A percentile compares a stretch with the other conserved stretches of the same genome.
phyloP scores from a whole-genome alignment of 2,329 filamentous ascomycete species.

The Sarocladium strictum region DNA sequence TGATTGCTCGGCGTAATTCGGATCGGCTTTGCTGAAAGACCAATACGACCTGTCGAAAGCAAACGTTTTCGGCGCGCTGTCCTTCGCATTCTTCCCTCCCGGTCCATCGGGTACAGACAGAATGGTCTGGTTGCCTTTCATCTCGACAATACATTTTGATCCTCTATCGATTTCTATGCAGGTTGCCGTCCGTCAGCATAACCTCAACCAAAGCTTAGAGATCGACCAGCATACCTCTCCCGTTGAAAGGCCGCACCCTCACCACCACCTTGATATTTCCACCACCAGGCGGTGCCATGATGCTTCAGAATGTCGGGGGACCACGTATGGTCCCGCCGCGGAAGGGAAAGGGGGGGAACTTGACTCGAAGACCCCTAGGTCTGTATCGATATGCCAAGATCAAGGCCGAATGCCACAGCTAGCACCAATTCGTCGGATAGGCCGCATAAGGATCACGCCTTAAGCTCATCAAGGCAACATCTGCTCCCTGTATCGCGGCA shows the following conservation, averaged over 20 bases:
- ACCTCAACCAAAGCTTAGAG: neutral
- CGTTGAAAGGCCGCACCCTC: conserved; percentile 90
- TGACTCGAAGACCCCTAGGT: neutral
- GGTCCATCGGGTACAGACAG: conserved; percentile 64
- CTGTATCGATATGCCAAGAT: neutral
- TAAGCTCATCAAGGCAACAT: neutral
- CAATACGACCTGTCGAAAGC: conserved; percentile 97
- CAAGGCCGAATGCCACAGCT: neutral
- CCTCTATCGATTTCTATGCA: conserved; percentile 75
- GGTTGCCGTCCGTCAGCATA: neutral
- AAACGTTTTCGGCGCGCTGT: conserved; percentile 73
- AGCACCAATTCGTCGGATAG: neutral
- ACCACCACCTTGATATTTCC: conserved; percentile 99
- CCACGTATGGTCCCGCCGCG: conserved; percentile 25
- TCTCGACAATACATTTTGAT: conserved; percentile 95
- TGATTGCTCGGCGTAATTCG: conserved; percentile 84
- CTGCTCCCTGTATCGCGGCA: neutral
- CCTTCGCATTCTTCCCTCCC: conserved; percentile 60
- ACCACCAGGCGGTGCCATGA: conserved; percentile 56
- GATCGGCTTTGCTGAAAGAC: conserved; percentile 82
- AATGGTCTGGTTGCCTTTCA: conserved; percentile 89
- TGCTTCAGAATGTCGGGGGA: conserved; percentile 24
- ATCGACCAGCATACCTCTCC: conserved; percentile 58
- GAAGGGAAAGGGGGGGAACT: neutral
- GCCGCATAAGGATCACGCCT: neutral